phyloP scores from a whole-genome alignment of 306 rosid genomes.

The Cicer arietinum region DNA sequence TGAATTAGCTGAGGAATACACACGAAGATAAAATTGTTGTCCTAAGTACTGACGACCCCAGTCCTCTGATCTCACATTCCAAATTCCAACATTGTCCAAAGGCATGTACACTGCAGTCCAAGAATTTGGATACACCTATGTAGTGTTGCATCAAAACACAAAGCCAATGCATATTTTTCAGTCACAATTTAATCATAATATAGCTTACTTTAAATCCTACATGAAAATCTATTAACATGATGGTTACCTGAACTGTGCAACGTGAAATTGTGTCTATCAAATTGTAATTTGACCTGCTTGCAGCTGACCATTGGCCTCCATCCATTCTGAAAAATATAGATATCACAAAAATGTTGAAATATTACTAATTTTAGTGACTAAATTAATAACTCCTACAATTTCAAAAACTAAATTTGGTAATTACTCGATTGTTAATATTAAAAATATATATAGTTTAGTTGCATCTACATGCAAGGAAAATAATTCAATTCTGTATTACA shows the following conservation, averaged over 20 bases:
- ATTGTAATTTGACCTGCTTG: constrained; percentile 73
- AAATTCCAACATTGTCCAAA: constrained; percentile 95
- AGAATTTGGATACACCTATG: constrained; percentile 81
- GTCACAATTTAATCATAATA: constrained; percentile 18
- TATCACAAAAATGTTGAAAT: not conserved
- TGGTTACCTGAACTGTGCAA: constrained; percentile 76
- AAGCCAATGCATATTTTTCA: constrained; percentile 1
- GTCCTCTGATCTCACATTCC: constrained; percentile 84
- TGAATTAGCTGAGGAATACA: constrained; percentile 80
- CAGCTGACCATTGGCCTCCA: constrained; percentile 86
- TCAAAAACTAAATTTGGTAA: too few species aligned
- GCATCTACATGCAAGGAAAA: not conserved
- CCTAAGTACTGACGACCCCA: constrained; percentile 88
- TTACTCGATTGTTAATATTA: not conserved
- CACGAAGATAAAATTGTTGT: constrained; percentile 83
- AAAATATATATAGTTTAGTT: not conserved
- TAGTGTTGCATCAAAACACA: constrained; percentile 16
- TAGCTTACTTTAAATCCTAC: not conserved
- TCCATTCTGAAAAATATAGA: constrained; percentile 67
- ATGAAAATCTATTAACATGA: constrained; percentile 4
- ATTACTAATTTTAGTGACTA: too few species aligned
- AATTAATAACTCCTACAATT: too few species aligned
- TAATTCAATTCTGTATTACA: not conserved
- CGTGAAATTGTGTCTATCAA: constrained; percentile 80
- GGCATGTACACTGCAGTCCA: constrained; percentile 90